A percentile compares a stretch with the other conserved stretches of the same genome.
phyloP scores from a whole-genome alignment of 2,329 filamentous ascomycete genomes.

The Colletotrichum sp. region DNA sequence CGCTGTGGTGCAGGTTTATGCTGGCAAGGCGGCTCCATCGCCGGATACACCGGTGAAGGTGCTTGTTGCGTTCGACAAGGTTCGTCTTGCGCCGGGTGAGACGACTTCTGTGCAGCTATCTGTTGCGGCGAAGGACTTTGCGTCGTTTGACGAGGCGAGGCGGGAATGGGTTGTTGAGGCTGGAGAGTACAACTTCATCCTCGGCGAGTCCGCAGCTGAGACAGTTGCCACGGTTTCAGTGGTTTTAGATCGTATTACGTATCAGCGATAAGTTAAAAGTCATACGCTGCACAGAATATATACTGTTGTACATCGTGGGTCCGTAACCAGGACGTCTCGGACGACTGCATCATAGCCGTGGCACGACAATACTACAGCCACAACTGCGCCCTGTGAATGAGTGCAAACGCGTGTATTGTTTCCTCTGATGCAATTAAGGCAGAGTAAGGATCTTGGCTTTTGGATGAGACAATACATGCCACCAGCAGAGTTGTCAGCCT shows the following conservation, averaged over 20 bases:
- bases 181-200: conserved; percentile 29
- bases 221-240: conserved; percentile 2
- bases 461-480: too few species aligned
- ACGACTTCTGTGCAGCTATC: conserved; percentile 16
- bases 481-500: too few species aligned
- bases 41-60: conserved; percentile 27
- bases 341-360: too few species aligned
- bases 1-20: conserved; percentile 63
- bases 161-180: conserved; percentile 30
- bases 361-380: too few species aligned
- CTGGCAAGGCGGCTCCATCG: conserved; percentile 21
- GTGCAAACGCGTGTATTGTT: too few species aligned
- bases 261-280: neutral
- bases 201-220: conserved; percentile 30
- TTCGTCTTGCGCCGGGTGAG: conserved; percentile 26
- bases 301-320: too few species aligned
- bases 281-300: too few species aligned
- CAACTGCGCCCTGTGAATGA: too few species aligned
- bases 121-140: conserved; percentile 27
- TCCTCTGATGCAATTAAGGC: too few species aligned
- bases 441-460: too few species aligned
- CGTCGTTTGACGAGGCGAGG: conserved; percentile 27
- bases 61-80: conserved; percentile 34
- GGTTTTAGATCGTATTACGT: neutral
- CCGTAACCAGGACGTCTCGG: too few species aligned